Evolutionary conservation across 2,329 filamentous ascomycete genomes (phyloP).

Genomic region (Cladophialophora yegresii): DNA sequence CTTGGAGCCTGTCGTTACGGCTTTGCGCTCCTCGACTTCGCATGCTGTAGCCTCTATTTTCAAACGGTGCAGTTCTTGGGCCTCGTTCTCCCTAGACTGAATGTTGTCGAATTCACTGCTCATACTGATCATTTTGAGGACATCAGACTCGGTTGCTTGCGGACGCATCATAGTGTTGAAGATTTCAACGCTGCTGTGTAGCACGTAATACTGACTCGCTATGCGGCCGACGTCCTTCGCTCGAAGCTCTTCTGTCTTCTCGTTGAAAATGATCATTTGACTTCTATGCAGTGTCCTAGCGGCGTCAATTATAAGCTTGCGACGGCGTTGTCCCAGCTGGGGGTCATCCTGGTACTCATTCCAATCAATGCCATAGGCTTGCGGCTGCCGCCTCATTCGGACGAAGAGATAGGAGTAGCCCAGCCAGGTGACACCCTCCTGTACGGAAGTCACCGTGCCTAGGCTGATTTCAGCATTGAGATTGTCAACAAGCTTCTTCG

Average conservation of each 20-base stretch:
- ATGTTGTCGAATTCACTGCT: constrained; percentile 98
- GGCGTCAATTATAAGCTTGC: constrained; percentile 84
- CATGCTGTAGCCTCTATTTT: constrained; percentile 72
- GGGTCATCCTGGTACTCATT: constrained; percentile 86
- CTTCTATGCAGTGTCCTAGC: constrained; percentile 84
- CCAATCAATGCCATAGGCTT: constrained; percentile 95
- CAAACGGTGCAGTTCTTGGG: constrained; percentile 78
- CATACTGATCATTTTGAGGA: constrained; percentile 95
- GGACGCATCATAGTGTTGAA: constrained; percentile 95
- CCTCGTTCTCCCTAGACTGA: constrained; percentile 85
- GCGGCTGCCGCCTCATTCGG: constrained; percentile 88
- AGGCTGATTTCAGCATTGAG: constrained; percentile 92
- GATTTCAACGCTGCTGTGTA: constrained; percentile 89
- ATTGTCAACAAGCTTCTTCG: constrained; percentile 90
- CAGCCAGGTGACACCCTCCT: constrained; percentile 94
- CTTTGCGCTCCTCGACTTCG: constrained; percentile 69
- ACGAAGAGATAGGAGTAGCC: constrained; percentile 98
- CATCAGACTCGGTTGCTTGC: constrained; percentile 82
- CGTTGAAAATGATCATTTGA: constrained; percentile 99
- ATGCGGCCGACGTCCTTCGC: constrained; percentile 96
- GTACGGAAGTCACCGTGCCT: constrained; percentile 90
- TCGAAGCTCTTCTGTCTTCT: constrained; percentile 85
- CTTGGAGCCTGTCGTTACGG: constrained; percentile 55
- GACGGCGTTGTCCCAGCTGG: constrained; percentile 77
- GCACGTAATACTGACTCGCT: constrained; percentile 94